phyloP scores from a whole-genome alignment of 768 basidiomycete genomes.

The Suillus cothurnatus region DNA sequence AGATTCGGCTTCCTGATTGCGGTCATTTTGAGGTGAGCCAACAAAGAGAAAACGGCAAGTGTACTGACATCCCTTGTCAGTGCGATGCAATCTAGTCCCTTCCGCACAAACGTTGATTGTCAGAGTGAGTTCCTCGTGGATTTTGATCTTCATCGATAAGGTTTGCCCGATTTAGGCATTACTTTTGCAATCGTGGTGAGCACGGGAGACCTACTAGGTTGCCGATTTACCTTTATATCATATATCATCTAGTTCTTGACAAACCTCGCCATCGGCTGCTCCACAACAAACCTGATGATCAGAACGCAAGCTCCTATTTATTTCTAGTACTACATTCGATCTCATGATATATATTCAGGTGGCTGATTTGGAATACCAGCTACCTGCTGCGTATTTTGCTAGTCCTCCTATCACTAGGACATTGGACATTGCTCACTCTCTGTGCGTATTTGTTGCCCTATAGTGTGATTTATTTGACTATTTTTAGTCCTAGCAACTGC shows the following conservation, averaged over 20 bases:
- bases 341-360: not conserved
- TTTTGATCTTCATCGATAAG: not conserved
- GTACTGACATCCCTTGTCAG: not conserved
- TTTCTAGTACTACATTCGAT: not conserved
- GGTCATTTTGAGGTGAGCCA: not conserved
- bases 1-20: not conserved
- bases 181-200: not conserved
- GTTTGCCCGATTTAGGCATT: not conserved
- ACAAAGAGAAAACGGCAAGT: not conserved
- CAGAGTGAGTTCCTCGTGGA: not conserved
- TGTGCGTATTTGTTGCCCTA: not conserved
- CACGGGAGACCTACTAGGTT: no score
- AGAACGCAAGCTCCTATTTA: not conserved
- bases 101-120: not conserved
- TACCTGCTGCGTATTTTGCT: not conserved
- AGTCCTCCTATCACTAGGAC: not conserved
- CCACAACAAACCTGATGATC: slow-evolving; percentile 1
- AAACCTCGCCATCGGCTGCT: slow-evolving; percentile 1
- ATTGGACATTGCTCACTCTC: not conserved
- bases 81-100: not conserved
- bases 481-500: not conserved
- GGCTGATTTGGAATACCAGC: slow-evolving; percentile 1
- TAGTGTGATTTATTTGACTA: not conserved
- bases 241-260: not conserved
- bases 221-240: not conserved